Conservation (phyloP, 2,329 filamentous ascomycete species). For the Xenoacremonium recifei region DNA sequence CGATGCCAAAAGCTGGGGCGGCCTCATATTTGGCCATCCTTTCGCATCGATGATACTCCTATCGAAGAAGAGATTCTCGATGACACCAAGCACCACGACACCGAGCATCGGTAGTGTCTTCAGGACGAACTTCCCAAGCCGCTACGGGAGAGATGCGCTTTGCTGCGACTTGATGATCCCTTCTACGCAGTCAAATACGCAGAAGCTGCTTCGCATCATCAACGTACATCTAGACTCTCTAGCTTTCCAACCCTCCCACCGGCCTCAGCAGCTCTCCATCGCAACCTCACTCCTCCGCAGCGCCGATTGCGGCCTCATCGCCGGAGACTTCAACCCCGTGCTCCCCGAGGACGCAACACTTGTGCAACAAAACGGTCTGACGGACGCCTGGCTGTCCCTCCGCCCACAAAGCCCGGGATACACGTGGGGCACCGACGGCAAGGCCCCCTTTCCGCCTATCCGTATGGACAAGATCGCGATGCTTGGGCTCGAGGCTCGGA, state of each 20-base stretch:
- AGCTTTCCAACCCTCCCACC: slow-evolving; percentile 22
- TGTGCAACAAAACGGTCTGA: slow-evolving; percentile 29
- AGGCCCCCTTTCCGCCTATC: slow-evolving; percentile 28
- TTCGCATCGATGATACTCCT: too few species aligned
- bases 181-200: slow-evolving; percentile 1
- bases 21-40: too few species aligned
- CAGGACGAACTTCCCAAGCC: too few species aligned
- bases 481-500: slow-evolving; percentile 21
- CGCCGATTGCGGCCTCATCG: slow-evolving; percentile 30
- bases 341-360: slow-evolving; percentile 32
- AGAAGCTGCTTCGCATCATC: slow-evolving; percentile 28
- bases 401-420: slow-evolving; percentile 28
- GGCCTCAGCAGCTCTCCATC: slow-evolving; percentile 30
- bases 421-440: slow-evolving; percentile 37
- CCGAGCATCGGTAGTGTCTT: too few species aligned
- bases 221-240: slow-evolving; percentile 41
- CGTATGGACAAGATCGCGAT: slow-evolving; percentile 37
- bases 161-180: slow-evolving; percentile 32
- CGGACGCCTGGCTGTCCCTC: slow-evolving; percentile 34
- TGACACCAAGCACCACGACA: too few species aligned
- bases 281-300: slow-evolving; percentile 23
- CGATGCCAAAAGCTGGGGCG: too few species aligned
- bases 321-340: slow-evolving; percentile 41
- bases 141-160: too few species aligned
- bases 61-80: too few species aligned